Conservation (phyloP, 1,139 yeast genomes). For the Meyerozyma carpophila region DNA sequence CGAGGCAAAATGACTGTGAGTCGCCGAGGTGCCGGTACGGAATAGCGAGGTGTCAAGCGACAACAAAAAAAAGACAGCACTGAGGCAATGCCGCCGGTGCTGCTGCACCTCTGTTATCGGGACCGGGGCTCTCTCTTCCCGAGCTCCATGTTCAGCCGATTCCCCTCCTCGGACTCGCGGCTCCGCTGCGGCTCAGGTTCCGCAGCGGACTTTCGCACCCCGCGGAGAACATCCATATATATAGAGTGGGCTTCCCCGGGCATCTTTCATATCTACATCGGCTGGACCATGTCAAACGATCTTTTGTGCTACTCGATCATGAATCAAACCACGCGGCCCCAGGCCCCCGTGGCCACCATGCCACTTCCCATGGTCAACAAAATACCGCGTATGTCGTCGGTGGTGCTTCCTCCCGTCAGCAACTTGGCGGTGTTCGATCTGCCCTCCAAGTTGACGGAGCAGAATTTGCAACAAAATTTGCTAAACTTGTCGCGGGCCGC, state of each 20-base stretch:
- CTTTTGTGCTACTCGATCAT: constrained; percentile 2
- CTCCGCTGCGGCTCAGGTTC: constrained; percentile 2
- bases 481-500: not conserved
- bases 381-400: not conserved
- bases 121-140: not conserved
- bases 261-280: not conserved
- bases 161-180: constrained; percentile 3
- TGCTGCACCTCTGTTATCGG: too few relatives aligned
- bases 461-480: constrained; percentile 1
- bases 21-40: not conserved
- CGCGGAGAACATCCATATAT: constrained; percentile 1
- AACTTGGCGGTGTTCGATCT: constrained; percentile 1
- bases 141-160: not conserved
- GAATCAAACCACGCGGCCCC: not conserved
- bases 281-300: constrained; percentile 2
- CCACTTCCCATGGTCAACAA: not conserved
- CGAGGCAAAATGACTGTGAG: constrained; percentile 1
- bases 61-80: too few relatives aligned
- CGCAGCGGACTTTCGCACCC: constrained; percentile 2
- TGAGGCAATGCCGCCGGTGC: too few relatives aligned
- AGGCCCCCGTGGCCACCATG: not conserved
- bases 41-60: too few relatives aligned
- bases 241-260: not conserved
- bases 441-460: constrained; percentile 1
- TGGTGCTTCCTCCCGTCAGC: constrained; percentile 1